Conservation (phyloP, 2,329 filamentous ascomycete genomes). For the Cladosporium sp. region DNA sequence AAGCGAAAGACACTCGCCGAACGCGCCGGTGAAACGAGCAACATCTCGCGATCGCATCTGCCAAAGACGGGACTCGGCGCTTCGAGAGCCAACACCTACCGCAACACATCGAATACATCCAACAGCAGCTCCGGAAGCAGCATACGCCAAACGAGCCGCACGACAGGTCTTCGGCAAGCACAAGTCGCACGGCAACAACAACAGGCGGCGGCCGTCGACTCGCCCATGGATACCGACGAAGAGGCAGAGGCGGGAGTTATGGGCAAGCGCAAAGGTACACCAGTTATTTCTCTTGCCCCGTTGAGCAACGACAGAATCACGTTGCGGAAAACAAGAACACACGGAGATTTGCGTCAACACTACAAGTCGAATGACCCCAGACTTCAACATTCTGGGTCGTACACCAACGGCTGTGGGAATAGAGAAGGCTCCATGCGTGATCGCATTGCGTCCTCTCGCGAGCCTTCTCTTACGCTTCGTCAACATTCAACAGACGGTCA, state of each 20-base stretch:
- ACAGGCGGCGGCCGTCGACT: constrained; percentile 16
- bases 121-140: constrained; percentile 45
- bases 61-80: constrained; percentile 34
- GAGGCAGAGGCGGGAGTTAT: constrained; percentile 33
- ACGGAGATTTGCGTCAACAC: constrained; percentile 29
- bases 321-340: constrained; percentile 37
- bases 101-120: constrained; percentile 44
- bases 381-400: constrained; percentile 19
- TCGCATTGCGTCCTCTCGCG: constrained; percentile 14
- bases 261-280: constrained; percentile 49
- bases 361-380: constrained; percentile 24
- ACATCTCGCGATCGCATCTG: constrained; percentile 28
- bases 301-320: constrained; percentile 25
- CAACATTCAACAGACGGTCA: constrained; percentile 25
- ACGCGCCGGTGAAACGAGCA: constrained; percentile 48
- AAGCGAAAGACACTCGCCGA: constrained; percentile 55
- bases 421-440: constrained; percentile 12
- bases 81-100: constrained; percentile 41
- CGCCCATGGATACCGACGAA: constrained; percentile 39
- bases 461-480: constrained; percentile 19
- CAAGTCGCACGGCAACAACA: constrained; percentile 20
- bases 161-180: constrained; percentile 38
- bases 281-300: constrained; percentile 41
- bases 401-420: constrained; percentile 17
- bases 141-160: constrained; percentile 47